Conservation (phyloP, 2,329 filamentous ascomycete species). For the Coniosporium tulheliwenetii region DNA sequence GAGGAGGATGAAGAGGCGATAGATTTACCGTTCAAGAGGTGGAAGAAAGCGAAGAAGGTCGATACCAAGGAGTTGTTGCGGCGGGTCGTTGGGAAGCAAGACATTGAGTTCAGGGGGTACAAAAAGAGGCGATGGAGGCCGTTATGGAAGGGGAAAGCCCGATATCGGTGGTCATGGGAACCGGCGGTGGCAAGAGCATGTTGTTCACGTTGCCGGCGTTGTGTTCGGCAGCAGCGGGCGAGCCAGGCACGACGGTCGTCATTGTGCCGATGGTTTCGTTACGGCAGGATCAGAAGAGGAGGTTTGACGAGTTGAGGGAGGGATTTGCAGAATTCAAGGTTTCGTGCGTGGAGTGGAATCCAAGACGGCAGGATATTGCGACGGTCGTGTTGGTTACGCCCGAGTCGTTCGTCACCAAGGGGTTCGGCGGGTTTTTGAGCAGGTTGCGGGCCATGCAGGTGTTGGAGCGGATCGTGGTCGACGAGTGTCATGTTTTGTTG, state of each 20-base stretch:
- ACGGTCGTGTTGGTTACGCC: slow-evolving; percentile 11
- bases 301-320: slow-evolving; percentile 4
- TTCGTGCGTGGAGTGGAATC: slow-evolving; percentile 8
- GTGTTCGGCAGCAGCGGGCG: too few relatives aligned
- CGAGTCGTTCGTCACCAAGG: slow-evolving; percentile 9
- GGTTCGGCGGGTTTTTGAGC: slow-evolving; percentile 10
- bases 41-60: slow-evolving; percentile 3
- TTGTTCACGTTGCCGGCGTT: slow-evolving; percentile 13
- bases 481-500: not conserved
- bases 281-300: slow-evolving; percentile 3
- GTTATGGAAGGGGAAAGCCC: slow-evolving; percentile 8
- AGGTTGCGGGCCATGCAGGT: slow-evolving; percentile 4
- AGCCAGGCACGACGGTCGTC: slow-evolving; percentile 7
- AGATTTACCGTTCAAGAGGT: too few relatives aligned
- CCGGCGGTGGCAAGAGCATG: slow-evolving; percentile 11
- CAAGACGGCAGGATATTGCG: slow-evolving; percentile 5
- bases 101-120: slow-evolving; percentile 6
- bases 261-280: slow-evolving; percentile 10
- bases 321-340: slow-evolving; percentile 8
- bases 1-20: slow-evolving; percentile 2
- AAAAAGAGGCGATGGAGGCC: slow-evolving; percentile 8
- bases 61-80: slow-evolving; percentile 4
- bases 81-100: slow-evolving; percentile 5
- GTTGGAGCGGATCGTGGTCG: slow-evolving; percentile 5
- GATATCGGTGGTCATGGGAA: slow-evolving; percentile 10